Base-by-base conservation (phyloP, 768 basidiomycete species). In the Candolleomyces aberdarensis region DNA sequence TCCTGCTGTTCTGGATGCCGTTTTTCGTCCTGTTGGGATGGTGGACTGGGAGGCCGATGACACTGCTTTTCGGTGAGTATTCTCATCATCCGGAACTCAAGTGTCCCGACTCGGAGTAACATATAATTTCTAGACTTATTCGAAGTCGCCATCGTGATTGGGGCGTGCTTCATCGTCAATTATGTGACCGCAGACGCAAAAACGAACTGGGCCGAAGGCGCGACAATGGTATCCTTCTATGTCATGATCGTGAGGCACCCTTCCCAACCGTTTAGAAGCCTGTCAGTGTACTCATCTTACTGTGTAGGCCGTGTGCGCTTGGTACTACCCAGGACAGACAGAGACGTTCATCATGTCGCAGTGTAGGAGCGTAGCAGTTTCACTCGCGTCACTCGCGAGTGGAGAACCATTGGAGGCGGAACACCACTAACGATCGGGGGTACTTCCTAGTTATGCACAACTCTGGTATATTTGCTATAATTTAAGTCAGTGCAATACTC, bases 1-100 rank as follows among this genome's bases (percentile, higher is more conserved):
- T 92, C 70, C 80, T 80, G 17, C 76, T 91, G 11, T 89, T 90
- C 72, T 92, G 90, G 90, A 87, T 87, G 83, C 89, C 90, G 0
- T 78, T 90, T 65, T 69, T 91, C 46, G 82, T 87, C 4, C 67
- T 92, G 20, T 73, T 91, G 19, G 86, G 81, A 0, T 92, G 90
- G 90, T 86, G 85, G 82, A 76, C 75, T 4, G 65, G 71, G 50
- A 85, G 78, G 66, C 88, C 89, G 0, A 72, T 91, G 70, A 75
- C 77, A 10, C 71, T 91, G 26, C 76, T 91, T 36, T 92, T 92
- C 65, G 89, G 89, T 89, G 65, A 29, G 79, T 59, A 13, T 51
- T 9, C 40, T 40, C 17, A 15, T 22, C 22, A 55, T 48, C 14
- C 36, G 31, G 2, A 44, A n/a, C 17, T 14, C 36, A 43, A 20